These are phyloP conservation scores for Euclidium syriacum DNA, from an alignment of 345 rosid genomes.

Conservation along the genomic window DNA sequence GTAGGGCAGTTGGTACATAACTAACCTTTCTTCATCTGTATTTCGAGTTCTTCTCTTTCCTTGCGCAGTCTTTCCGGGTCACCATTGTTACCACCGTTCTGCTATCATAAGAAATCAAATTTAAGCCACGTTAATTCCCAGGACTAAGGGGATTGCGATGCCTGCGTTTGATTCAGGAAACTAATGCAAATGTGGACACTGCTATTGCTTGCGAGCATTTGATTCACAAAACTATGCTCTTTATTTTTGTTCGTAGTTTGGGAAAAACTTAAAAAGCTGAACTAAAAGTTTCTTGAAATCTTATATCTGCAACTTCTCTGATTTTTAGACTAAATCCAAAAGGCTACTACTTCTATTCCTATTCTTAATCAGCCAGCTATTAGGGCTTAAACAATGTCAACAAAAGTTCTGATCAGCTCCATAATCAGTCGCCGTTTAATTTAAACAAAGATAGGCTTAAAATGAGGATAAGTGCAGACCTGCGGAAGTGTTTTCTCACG, in stretches of 20 bases:
- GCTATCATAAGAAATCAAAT: constrained; percentile 21
- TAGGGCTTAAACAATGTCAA: background rate
- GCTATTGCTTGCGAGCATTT: no score
- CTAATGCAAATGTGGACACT: background rate
- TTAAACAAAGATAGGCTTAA: background rate
- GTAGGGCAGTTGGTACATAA: background rate
- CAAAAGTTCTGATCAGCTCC: background rate
- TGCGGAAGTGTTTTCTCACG: constrained; percentile 80
- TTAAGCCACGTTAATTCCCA: constrained; percentile 2
- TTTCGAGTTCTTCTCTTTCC: constrained; percentile 84
- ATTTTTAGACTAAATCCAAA: background rate
- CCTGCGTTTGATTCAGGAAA: background rate
- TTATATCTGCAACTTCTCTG: background rate
- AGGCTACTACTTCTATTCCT: background rate
- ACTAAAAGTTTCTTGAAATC: background rate
- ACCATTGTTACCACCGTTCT: constrained; percentile 60
- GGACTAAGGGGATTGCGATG: constrained; percentile 1
- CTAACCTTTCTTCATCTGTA: constrained; percentile 70
- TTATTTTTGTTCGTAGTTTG: background rate
- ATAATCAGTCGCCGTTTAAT: background rate
- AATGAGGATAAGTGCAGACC: constrained; percentile 38
- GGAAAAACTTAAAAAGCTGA: background rate
- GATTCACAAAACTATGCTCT: no score
- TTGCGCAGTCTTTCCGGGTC: constrained; percentile 79
- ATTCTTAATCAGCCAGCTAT: background rate